Evolutionary conservation across 1,139 yeast species (phyloP).

Genomic region (Pichia sp.): DNA sequence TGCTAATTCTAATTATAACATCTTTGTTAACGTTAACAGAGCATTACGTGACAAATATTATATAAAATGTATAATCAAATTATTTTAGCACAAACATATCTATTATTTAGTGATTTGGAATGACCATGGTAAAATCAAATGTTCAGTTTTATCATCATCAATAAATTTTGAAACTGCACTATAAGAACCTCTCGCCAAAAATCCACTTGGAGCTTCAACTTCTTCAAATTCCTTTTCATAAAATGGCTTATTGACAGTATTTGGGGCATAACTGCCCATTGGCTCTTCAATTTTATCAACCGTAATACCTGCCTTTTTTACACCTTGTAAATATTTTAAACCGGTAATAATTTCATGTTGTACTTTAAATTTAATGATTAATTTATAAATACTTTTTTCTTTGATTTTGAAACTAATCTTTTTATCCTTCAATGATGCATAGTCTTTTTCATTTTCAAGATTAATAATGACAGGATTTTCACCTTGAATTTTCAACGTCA

Average conservation of each 20-base stretch:
- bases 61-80: too few species aligned
- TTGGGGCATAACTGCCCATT: constrained; percentile 86
- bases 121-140: constrained; percentile 78
- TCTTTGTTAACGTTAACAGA: too few species aligned
- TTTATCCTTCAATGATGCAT: constrained; percentile 41
- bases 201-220: constrained; percentile 88
- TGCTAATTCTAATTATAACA: too few species aligned
- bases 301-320: constrained; percentile 81
- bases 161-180: constrained; percentile 75
- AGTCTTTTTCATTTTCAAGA: constrained; percentile 44
- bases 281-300: constrained; percentile 86
- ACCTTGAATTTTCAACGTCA: constrained; percentile 64
- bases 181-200: constrained; percentile 82
- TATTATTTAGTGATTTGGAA: constrained; percentile 62
- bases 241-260: constrained; percentile 72
- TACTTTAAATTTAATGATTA: constrained; percentile 71
- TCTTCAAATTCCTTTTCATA: constrained; percentile 75
- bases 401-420: constrained; percentile 66
- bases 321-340: constrained; percentile 73
- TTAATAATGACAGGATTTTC: constrained; percentile 58
- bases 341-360: constrained; percentile 87
- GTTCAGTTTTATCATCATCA: constrained; percentile 78
- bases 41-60: too few species aligned
- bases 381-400: constrained; percentile 70
- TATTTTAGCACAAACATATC: background rate